A percentile compares a stretch with the other conserved stretches of the same genome.
These are phyloP conservation scores for Pholiota conissans DNA, from an alignment of 768 basidiomycete species.

Conservation along the genomic window DNA sequence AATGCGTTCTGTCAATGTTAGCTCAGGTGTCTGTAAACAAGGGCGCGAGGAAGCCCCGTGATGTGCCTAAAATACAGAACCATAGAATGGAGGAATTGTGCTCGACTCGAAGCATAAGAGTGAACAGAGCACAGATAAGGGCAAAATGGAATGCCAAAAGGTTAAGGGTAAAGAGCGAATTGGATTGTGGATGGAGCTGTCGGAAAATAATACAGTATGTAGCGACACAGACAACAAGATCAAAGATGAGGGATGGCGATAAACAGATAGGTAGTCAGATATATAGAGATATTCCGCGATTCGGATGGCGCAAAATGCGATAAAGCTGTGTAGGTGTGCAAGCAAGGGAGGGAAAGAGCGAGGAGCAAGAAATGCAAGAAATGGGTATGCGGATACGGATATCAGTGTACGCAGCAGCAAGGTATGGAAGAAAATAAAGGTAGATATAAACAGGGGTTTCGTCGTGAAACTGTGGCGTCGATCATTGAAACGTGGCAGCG, in stretches of 20 bases:
- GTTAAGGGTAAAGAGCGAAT: background rate
- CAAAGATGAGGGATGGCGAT: background rate
- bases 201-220: background rate
- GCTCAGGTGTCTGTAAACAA: background rate
- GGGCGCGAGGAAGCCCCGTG: background rate
- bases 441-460: background rate
- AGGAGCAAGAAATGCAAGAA: background rate
- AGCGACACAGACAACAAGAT: background rate
- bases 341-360: background rate
- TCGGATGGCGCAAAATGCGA: background rate
- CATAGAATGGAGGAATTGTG: background rate
- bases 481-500: background rate
- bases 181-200: background rate
- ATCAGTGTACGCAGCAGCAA: background rate
- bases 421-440: background rate
- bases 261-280: background rate
- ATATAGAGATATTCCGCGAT: background rate
- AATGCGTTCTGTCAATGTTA: background rate
- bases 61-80: background rate
- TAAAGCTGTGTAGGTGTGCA: background rate
- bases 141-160: background rate
- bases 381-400: conserved; percentile 1
- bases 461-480: background rate
- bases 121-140: background rate
- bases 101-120: background rate